Evolutionary conservation across 2,329 filamentous ascomycete species (phyloP).

Genomic region (Plenodomus tracheiphilus): DNA sequence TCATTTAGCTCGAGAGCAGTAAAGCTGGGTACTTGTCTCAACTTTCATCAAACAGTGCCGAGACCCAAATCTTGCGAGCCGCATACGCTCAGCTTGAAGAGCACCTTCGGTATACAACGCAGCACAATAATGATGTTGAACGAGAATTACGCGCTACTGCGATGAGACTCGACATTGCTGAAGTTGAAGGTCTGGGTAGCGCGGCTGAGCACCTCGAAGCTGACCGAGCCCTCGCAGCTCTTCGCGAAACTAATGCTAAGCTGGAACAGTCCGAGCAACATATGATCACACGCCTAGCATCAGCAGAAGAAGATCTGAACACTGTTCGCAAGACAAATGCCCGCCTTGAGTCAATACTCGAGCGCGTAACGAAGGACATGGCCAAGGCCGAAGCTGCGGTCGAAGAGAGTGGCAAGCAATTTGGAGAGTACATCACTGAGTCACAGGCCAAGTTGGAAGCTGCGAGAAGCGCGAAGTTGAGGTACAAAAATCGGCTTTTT

Average conservation of each 20-base stretch:
- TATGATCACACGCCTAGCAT: conserved; percentile 27
- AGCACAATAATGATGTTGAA: conserved; percentile 18
- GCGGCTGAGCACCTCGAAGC: conserved; percentile 23
- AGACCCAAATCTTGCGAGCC: conserved; percentile 15
- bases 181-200: conserved; percentile 24
- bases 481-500: conserved; percentile 36
- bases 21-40: conserved; percentile 22
- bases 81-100: conserved; percentile 16
- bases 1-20: conserved; percentile 20
- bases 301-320: conserved; percentile 38
- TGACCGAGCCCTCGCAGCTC: conserved; percentile 30
- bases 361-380: conserved; percentile 37
- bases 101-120: conserved; percentile 2
- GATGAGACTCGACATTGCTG: conserved; percentile 26
- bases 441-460: conserved; percentile 36
- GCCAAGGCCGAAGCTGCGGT: conserved; percentile 32
- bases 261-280: conserved; percentile 36
- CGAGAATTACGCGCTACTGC: conserved; percentile 19
- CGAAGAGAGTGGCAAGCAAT: conserved; percentile 33
- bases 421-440: conserved; percentile 31
- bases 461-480: conserved; percentile 28
- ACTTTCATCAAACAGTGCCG: conserved; percentile 14
- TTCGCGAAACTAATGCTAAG: conserved; percentile 31
- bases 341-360: conserved; percentile 37
- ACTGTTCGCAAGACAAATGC: conserved; percentile 35